A percentile compares a stretch with the other conserved stretches of the same genome.
Evolutionary conservation across 2,329 filamentous ascomycete genomes (phyloP).

Genomic region (Fusarium armeniacum): DNA sequence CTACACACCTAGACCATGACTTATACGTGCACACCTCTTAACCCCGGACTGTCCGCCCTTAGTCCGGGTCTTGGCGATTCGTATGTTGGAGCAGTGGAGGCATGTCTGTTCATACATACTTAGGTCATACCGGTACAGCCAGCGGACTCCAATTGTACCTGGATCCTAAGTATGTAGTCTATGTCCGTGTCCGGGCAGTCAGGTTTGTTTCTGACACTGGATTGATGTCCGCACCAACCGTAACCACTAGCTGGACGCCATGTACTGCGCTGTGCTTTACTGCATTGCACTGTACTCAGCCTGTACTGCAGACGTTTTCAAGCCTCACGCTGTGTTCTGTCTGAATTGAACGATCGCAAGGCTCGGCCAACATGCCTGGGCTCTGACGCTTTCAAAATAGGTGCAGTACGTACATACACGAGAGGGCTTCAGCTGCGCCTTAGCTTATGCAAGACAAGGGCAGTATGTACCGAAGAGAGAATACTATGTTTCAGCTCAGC

Average conservation of each 20-base stretch:
- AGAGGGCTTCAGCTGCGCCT: conserved; percentile 17
- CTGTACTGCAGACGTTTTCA: neutral
- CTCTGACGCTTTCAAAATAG: neutral
- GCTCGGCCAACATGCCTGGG: no score
- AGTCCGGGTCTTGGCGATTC: conserved; percentile 34
- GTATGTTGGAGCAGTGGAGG: conserved; percentile 32
- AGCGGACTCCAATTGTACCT: conserved; percentile 8
- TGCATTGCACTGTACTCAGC: neutral
- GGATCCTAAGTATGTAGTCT: conserved; percentile 6
- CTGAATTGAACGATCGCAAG: neutral
- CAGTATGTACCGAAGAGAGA: neutral
- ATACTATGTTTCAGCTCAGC: conserved; percentile 26
- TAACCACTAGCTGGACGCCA: conserved; percentile 1
- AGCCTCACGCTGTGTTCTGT: neutral
- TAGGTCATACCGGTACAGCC: conserved; percentile 36
- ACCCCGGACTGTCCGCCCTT: conserved; percentile 37
- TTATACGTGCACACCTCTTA: conserved; percentile 37
- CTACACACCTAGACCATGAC: conserved; percentile 25
- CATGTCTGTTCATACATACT: conserved; percentile 12
- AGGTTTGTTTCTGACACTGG: conserved; percentile 14
- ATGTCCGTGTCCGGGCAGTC: conserved; percentile 16
- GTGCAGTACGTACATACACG: neutral
- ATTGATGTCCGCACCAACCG: conserved; percentile 33
- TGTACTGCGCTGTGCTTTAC: conserved; percentile 2
- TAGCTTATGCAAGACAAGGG: conserved; percentile 25